phyloP scores from a whole-genome alignment of 2,329 filamentous ascomycete species.

The Metarhizium rileyi region DNA sequence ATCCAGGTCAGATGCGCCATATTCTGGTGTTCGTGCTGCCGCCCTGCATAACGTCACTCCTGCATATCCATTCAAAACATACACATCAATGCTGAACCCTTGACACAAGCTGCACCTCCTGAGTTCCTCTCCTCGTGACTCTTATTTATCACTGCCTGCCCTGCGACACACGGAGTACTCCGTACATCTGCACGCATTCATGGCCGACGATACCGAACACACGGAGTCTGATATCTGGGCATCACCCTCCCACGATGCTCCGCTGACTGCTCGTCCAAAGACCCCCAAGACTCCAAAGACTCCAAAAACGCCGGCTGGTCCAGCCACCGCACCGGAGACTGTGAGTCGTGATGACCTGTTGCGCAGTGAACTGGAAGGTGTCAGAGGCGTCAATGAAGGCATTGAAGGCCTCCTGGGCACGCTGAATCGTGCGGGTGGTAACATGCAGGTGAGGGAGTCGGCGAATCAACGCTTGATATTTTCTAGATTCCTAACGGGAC shows the following conservation, averaged over 20 bases:
- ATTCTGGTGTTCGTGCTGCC: no score
- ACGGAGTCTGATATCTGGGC: slow-evolving; percentile 41
- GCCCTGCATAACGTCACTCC: not conserved
- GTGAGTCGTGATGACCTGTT: slow-evolving; percentile 62
- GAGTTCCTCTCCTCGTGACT: not conserved
- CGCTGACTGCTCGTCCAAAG: slow-evolving; percentile 20
- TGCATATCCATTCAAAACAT: not conserved
- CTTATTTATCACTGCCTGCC: not conserved
- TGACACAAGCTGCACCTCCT: not conserved
- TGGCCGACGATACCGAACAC: slow-evolving; percentile 35
- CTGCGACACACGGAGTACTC: not conserved
- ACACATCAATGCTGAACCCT: not conserved
- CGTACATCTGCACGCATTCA: slow-evolving; percentile 13
- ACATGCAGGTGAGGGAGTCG: slow-evolving; percentile 56
- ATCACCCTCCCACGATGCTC: slow-evolving; percentile 29
- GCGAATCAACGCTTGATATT: not conserved
- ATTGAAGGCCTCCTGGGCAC: slow-evolving; percentile 71
- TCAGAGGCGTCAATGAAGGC: slow-evolving; percentile 78
- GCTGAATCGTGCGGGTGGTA: slow-evolving; percentile 60
- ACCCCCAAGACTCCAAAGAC: slow-evolving; percentile 35
- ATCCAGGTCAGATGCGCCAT: no score
- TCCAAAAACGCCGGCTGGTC: slow-evolving; percentile 33
- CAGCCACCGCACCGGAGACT: slow-evolving; percentile 34
- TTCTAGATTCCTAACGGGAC: slow-evolving; percentile 1
- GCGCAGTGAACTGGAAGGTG: slow-evolving; percentile 68